Evolutionary conservation across 768 basidiomycete species (phyloP), one percentile per base, ranked within the genome.

Genomic region (Phanerochaete carnosa): DNA sequence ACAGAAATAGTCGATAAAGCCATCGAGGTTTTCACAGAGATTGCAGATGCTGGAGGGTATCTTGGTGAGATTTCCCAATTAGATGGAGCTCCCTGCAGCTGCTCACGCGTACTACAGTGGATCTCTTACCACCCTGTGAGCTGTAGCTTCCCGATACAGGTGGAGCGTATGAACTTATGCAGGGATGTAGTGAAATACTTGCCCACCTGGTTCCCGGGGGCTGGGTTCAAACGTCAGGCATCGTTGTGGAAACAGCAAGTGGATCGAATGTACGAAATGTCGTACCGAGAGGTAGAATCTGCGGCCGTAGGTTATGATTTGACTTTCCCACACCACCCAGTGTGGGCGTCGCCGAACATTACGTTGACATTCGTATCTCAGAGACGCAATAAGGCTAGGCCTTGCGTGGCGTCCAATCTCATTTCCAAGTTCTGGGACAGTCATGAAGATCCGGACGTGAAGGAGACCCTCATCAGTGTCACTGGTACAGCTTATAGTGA

Each of bases 401-500:
- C 33, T 35, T 35, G 33, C 33, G 15, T 35, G 15, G 15, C 33
- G 8, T 35, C 33, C 7, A 15, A 7, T 35, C 15, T 35, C 8
- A 7, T 35, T 7, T 7, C 33, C 15, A 15, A 7, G 15, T 35
- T 7, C 33, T 35, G 33, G 33, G 33, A 35, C 33, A 15, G 15
- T 35, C 33, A 7, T 15, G 33, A 13, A 16, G 51, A 59, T 35
- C 30, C 50, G 8, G 12, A 45, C 15, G 49, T 54, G 6, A 52
- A 49, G 23, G 51, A 63, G 39, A n/a, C 52, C n/a, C 25, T 63
- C 3, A 58, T 55, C 28, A 28, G 43, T 39, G 62, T 58, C 7
- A 50, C 57, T 33, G 52, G 30, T 32, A 60, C 54, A 22, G 53
- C 52, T n/a, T 63, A 45, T 87, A 59, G 63, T 35, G 15, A 7